Base-by-base conservation (phyloP, 176 grass and related monocot genomes). In the Urochloa ruziziensis region DNA sequence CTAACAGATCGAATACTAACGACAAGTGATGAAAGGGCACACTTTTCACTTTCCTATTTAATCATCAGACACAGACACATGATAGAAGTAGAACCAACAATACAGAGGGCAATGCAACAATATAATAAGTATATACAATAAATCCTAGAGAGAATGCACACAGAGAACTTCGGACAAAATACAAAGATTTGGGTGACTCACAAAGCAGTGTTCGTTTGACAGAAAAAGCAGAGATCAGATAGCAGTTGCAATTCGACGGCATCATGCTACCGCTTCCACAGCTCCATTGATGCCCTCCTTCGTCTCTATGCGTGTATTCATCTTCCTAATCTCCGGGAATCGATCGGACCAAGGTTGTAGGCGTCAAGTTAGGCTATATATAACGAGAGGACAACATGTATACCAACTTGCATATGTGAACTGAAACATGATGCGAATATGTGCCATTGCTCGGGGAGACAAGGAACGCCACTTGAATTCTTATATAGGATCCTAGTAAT, bases 371-470 rank as follows among this genome's bases (percentile, higher is more conserved):
- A 34, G 14, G 21, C 36, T 16, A 44, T 14, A 70, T 46, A 70
- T 68, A 64, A 27, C 7, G 12, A 66, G 32, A 57, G 37, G 4
- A 30, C 12, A 77, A 68, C 39, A 68, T 58, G 23, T 16, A 40
- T 13, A n/a, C 11, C 73, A 67, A 46, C 13, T 44, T 58, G 82
- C 72, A 77, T 4, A 67, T 7, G 16, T 76, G 61, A 36, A 7
- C 9, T 11, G 17, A 12, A 42, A 6, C 35, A 44, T 46, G 72
- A 42, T 67, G 4, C 10, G 28, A 32, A 17, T 62, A 33, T 64
- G 61, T 64, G 61, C 16, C 46, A 37, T 65, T 67, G 23, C 24
- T 37, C 15, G 33, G 47, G 71, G 81, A 83, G 70, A 74, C 82
- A 75, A 18, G 34, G 51, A 25, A 21, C 17, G 44, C 69, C 69